Conservation (phyloP, 331 rosid species). For the Arachis monticola region DNA sequence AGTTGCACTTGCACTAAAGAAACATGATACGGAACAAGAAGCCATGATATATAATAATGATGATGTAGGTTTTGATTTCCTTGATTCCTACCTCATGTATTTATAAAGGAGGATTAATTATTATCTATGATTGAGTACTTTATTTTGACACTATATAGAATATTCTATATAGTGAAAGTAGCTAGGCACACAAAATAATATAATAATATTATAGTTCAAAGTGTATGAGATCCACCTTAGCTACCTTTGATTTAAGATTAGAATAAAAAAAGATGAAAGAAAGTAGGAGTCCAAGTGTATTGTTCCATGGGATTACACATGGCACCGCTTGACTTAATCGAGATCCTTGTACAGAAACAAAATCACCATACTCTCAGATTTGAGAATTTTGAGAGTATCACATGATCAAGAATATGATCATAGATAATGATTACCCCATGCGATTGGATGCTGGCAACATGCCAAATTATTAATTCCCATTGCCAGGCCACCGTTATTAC, state of each 20-base stretch:
- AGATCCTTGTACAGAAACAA: neutral
- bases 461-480: neutral
- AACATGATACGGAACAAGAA: conserved; percentile 38
- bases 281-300: conserved; percentile 38
- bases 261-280: conserved; percentile 22
- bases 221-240: conserved; percentile 2
- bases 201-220: conserved; percentile 13
- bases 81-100: neutral
- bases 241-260: conserved; percentile 22
- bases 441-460: conserved; percentile 20
- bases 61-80: neutral
- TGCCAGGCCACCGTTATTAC: neutral
- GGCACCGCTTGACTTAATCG: conserved; percentile 15
- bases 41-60: conserved; percentile 38
- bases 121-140: neutral
- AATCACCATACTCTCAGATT: neutral
- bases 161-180: conserved; percentile 14
- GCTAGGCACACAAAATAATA: neutral
- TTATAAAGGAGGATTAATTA: conserved; percentile 27
- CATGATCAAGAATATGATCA: neutral
- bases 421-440: neutral
- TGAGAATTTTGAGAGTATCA: neutral
- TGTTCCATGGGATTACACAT: conserved; percentile 9
- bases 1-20: conserved; percentile 27
- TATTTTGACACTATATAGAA: neutral